Conservation (phyloP, 1,284 basidiomycete genomes). For the Cutaneotrichosporon sp. region DNA sequence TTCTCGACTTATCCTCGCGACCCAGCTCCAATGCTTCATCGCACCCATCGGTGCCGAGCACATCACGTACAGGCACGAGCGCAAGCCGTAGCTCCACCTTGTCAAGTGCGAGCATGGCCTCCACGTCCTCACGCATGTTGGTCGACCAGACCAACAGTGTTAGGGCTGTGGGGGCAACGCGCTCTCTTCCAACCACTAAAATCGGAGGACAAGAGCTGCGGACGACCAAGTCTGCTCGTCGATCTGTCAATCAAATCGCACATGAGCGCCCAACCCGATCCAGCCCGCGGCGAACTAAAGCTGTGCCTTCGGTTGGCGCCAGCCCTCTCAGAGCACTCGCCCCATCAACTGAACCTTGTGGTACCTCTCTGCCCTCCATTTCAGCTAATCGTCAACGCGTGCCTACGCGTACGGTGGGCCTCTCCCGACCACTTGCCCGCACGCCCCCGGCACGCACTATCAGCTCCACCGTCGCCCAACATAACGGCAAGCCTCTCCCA, state of each 20-base stretch:
- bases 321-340: neutral
- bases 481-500: neutral
- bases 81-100: neutral
- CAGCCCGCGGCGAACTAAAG: conserved; percentile 6
- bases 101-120: neutral
- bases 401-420: neutral
- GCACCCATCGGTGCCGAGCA: neutral
- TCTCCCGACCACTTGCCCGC: neutral
- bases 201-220: neutral
- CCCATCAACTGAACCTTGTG: neutral
- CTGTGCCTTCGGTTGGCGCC: neutral
- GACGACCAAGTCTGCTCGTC: conserved; percentile 1
- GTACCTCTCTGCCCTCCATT: neutral
- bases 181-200: conserved; percentile 7
- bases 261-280: neutral
- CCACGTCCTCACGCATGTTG: neutral
- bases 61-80: neutral
- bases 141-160: neutral
- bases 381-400: neutral
- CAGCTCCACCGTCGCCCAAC: neutral
- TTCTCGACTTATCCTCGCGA: conserved; percentile 1
- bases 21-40: neutral
- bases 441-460: neutral
- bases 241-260: neutral
- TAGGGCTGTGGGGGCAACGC: neutral